Conservation (phyloP, 352 stramenopile species). For the Phytophthora foliorum region DNA sequence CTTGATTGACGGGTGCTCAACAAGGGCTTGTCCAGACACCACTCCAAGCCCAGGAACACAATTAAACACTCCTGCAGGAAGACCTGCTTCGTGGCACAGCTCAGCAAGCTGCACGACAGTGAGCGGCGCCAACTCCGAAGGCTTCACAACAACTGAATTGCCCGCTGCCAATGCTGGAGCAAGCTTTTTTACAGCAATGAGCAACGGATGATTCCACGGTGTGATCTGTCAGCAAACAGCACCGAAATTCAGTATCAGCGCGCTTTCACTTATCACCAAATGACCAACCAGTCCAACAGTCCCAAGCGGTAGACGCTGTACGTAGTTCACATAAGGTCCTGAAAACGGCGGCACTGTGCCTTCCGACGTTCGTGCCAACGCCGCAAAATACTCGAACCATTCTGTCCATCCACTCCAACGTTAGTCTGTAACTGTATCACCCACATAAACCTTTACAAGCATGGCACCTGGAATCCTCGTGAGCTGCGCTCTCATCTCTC, state of each 20-base stretch:
- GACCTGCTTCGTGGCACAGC: constrained; percentile 44
- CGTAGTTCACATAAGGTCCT: constrained; percentile 64
- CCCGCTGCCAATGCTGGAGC: constrained; percentile 73
- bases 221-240: constrained; percentile 52
- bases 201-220: constrained; percentile 86
- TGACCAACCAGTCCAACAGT: constrained; percentile 57
- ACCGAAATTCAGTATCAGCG: constrained; percentile 5
- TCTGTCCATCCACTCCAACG: constrained; percentile 35
- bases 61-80: constrained; percentile 62
- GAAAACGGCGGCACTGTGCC: constrained; percentile 74
- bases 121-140: constrained; percentile 82
- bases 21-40: constrained; percentile 47
- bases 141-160: constrained; percentile 89
- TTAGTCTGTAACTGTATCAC: background rate
- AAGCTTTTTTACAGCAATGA: constrained; percentile 85
- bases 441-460: background rate
- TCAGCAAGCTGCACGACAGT: constrained; percentile 60
- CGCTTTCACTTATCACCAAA: background rate
- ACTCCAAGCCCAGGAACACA: constrained; percentile 51
- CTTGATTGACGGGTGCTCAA: constrained; percentile 46
- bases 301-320: constrained; percentile 65
- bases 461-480: constrained; percentile 47
- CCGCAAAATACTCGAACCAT: constrained; percentile 89
- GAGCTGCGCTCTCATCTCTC: constrained; percentile 68
- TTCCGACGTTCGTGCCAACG: constrained; percentile 73